phyloP scores from a whole-genome alignment of 495 filamentous ascomycete genomes.

The Podospora fimiseda region DNA sequence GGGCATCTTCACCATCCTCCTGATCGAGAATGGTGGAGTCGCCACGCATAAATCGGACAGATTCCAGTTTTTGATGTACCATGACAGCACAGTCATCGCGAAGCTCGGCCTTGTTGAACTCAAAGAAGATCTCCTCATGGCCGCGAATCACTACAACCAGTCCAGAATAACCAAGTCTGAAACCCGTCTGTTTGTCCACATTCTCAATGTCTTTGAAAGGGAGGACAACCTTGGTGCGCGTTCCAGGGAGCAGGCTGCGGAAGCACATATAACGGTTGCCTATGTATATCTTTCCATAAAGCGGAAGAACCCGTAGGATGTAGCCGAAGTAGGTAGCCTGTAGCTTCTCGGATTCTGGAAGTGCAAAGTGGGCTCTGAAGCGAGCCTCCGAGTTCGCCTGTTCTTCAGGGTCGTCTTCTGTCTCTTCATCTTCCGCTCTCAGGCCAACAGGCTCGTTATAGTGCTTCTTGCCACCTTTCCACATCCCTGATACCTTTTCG shows the following conservation, averaged over 20 bases:
- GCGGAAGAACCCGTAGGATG: constrained; percentile 77
- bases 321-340: constrained; percentile 87
- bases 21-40: constrained; percentile 64
- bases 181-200: constrained; percentile 91
- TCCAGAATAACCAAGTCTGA: constrained; percentile 85
- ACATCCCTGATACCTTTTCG: constrained; percentile 96
- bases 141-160: constrained; percentile 87
- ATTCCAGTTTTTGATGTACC: constrained; percentile 68
- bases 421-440: constrained; percentile 53
- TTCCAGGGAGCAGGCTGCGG: constrained; percentile 82
- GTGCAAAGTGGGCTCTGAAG: constrained; percentile 84
- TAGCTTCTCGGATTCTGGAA: constrained; percentile 77
- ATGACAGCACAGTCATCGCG: constrained; percentile 87
- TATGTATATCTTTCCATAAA: constrained; percentile 97
- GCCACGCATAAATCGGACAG: constrained; percentile 59
- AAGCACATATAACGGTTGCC: constrained; percentile 89
- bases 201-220: constrained; percentile 91
- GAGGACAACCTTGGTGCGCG: constrained; percentile 87
- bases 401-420: constrained; percentile 57
- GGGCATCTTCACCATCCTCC: constrained; percentile 63
- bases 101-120: constrained; percentile 68
- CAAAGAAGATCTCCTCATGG: constrained; percentile 96
- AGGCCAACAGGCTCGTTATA: constrained; percentile 72
- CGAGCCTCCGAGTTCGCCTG: constrained; percentile 57
- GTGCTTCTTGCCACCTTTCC: constrained; percentile 84